Evolutionary conservation across 2,329 filamentous ascomycete species (phyloP), one percentile per base, ranked within the genome.

Genomic region (Fusarium globosum): DNA sequence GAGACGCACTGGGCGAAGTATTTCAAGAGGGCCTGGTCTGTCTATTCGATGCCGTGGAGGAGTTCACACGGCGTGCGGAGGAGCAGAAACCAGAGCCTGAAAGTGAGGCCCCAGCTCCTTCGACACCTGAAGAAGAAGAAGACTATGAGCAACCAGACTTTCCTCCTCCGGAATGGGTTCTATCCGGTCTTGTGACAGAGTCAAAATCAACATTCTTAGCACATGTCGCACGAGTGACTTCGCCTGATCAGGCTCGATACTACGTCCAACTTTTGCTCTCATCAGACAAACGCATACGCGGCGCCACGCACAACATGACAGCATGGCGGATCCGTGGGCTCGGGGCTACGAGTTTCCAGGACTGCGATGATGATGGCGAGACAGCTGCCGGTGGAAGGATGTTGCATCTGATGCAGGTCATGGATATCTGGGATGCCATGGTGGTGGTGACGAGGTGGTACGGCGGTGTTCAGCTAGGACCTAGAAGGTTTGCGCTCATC

Each of bases 371-470:
- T 78, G 96, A 99, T 81, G 96, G 96, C 6, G 96, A 99, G 86
- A 93, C 93, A 33, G 96, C 96, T 11, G 96, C 96, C 0, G 96
- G 96, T 2, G 91, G 93, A 0, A 88, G 96, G 46, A 83, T 99
- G 79, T 83, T 98, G 68, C 94, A 97, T 83, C 85, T 99, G 36
- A 92, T 99, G 91, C 95, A 98, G 85, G 84, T 97, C 69, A 98
- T 98, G 94, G 94, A 95, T 79, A 87, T 97, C 16, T 98, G 95
- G 95, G 90, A 97, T 81, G 92, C 93, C 21, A 92, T 98, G 85
- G 94, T 99, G 0, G 92, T 99, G 7, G 96, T 99, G 35, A 95
- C 94, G 43, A 86, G 96, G 71, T 99, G 96, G 96, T 99, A 97
- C 82, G 96, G 96, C 8, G 96, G 96, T 3, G 89, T 97, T 65